These are phyloP conservation scores for Pinus tabuliformis DNA, from an alignment of 75 land plant genomes.

Conservation along the genomic window DNA sequence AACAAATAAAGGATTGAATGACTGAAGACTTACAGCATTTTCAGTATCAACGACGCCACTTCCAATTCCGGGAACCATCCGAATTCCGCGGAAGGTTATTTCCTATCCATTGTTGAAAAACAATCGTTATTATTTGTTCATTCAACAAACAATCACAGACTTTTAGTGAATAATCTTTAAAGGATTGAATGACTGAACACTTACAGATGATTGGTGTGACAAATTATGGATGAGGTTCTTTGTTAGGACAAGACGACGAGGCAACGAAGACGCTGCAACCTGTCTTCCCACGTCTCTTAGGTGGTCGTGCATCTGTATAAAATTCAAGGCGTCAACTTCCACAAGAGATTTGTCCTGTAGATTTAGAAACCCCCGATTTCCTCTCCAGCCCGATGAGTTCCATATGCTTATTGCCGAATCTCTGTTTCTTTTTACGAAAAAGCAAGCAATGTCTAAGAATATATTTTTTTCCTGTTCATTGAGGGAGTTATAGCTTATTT, in stretches of 20 bases:
- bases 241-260: not conserved
- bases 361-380: not conserved
- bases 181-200: too few relatives aligned
- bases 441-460: not conserved
- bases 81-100: too few relatives aligned
- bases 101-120: too few relatives aligned
- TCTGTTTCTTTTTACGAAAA: not conserved
- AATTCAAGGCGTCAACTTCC: not conserved
- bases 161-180: too few relatives aligned
- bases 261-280: not conserved
- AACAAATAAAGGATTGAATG: too few relatives aligned
- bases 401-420: not conserved
- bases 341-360: constrained; percentile 1
- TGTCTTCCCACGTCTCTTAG: constrained; percentile 1
- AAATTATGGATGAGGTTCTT: too few relatives aligned
- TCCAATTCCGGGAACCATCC: too few relatives aligned
- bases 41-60: too few relatives aligned
- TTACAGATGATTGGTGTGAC: too few relatives aligned
- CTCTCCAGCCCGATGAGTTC: constrained; percentile 1
- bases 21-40: too few relatives aligned
- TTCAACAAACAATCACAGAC: too few relatives aligned
- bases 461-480: not conserved
- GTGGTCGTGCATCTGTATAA: not conserved
- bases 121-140: too few relatives aligned
- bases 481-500: not conserved